These are phyloP conservation scores for Amaranthus palmeri DNA, from an alignment of 148 eudicot genomes.

Conservation along the genomic window DNA sequence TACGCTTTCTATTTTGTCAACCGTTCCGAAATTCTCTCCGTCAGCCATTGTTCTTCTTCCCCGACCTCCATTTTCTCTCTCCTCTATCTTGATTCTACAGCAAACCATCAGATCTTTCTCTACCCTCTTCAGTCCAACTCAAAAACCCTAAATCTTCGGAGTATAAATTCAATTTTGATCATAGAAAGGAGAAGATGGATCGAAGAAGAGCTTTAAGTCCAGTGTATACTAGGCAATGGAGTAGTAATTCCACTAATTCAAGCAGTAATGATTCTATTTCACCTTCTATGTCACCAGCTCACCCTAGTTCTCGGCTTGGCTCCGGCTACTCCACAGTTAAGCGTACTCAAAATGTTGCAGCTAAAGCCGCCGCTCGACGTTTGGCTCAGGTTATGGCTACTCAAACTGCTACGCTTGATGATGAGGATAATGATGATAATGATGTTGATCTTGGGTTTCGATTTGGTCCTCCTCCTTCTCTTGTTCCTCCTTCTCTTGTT, in stretches of 20 bases:
- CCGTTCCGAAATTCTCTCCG: too few species aligned
- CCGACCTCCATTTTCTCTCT: too few species aligned
- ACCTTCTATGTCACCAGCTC: slow-evolving; percentile 78
- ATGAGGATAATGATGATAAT: slow-evolving; percentile 40
- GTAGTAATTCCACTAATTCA: slow-evolving; percentile 38
- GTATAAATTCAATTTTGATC: too few species aligned
- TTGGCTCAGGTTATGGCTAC: slow-evolving; percentile 86
- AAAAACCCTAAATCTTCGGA: too few species aligned
- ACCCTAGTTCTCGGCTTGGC: slow-evolving; percentile 48
- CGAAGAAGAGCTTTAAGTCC: slow-evolving; percentile 76
- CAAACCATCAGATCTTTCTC: too few species aligned
- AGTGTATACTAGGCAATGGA: slow-evolving; percentile 71
- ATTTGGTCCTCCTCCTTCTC: slow-evolving; percentile 24
- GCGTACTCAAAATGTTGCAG: slow-evolving; percentile 82
- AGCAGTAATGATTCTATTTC: slow-evolving; percentile 70
- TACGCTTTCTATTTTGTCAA: too few species aligned
- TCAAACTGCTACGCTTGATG: slow-evolving; percentile 32
- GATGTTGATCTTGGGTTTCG: slow-evolving; percentile 52
- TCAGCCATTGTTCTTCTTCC: too few species aligned
- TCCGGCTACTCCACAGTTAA: slow-evolving; percentile 62
- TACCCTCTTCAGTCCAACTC: too few species aligned
- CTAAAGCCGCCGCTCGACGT: slow-evolving; percentile 85
- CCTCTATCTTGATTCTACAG: too few species aligned
- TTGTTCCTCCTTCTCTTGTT: not conserved
- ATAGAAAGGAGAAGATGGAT: slow-evolving; percentile 40